Percentiles rank a stretch among this genome's conserved stretches.
phyloP scores from a whole-genome alignment of 1,284 basidiomycete genomes.

The Apiotrichum mycotoxinovorans region DNA sequence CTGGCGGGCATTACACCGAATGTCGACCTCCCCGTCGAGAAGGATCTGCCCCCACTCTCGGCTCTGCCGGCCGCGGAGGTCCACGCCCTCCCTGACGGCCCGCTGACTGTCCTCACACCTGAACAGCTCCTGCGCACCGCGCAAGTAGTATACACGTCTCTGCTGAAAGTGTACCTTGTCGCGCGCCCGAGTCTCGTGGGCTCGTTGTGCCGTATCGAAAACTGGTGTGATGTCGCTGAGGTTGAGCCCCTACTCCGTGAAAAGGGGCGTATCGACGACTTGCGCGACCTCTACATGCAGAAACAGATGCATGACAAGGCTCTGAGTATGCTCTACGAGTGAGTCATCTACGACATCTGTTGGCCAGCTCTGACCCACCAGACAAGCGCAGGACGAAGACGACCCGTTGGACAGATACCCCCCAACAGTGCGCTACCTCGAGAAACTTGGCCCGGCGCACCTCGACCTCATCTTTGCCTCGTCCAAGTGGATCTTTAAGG shows the following conservation, averaged over 20 bases:
- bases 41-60: slow-evolving; percentile 40
- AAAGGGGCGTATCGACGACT: slow-evolving; percentile 81
- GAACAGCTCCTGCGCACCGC: slow-evolving; percentile 80
- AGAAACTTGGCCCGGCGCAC: slow-evolving; percentile 79
- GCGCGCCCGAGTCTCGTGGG: slow-evolving; percentile 80
- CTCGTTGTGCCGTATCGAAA: slow-evolving; percentile 81
- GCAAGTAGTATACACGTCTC: slow-evolving; percentile 89
- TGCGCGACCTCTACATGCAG: slow-evolving; percentile 87
- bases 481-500: slow-evolving; percentile 78
- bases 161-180: slow-evolving; percentile 89
- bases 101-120: slow-evolving; percentile 65
- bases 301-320: slow-evolving; percentile 95
- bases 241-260: slow-evolving; percentile 83
- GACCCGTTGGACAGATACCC: slow-evolving; percentile 73
- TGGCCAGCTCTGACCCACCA: slow-evolving; percentile 38
- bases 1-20: slow-evolving; percentile 68
- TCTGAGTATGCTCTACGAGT: slow-evolving; percentile 74
- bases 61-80: slow-evolving; percentile 63
- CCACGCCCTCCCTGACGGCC: slow-evolving; percentile 62
- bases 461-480: slow-evolving; percentile 73
- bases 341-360: slow-evolving; percentile 34
- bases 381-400: slow-evolving; percentile 72
- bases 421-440: slow-evolving; percentile 84
- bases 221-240: slow-evolving; percentile 96
- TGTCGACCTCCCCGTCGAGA: slow-evolving; percentile 58